Conservation (phyloP, 495 filamentous ascomycete genomes). For the Chaetomidium leptoderma region DNA sequence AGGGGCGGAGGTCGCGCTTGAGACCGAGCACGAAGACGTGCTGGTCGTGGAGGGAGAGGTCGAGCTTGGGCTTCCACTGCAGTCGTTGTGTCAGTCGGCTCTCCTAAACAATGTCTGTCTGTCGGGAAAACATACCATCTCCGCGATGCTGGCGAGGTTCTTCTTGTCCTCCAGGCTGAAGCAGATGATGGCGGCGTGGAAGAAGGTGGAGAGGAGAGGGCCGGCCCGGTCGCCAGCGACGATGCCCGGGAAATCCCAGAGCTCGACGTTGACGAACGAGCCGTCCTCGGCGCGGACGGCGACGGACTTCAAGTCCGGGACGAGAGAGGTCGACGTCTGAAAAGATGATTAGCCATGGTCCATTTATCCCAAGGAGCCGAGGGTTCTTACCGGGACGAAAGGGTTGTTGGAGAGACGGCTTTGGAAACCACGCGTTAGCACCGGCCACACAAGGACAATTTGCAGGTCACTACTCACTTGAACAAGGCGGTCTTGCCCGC, state of each 20-base stretch:
- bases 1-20: slow-evolving; percentile 24
- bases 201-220: slow-evolving; percentile 21
- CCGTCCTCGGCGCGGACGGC: slow-evolving; percentile 8
- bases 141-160: slow-evolving; percentile 12
- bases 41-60: slow-evolving; percentile 21
- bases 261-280: slow-evolving; percentile 20
- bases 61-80: slow-evolving; percentile 31
- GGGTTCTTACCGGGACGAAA: not conserved
- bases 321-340: slow-evolving; percentile 17
- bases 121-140: slow-evolving; percentile 14
- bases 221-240: not conserved
- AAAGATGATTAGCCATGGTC: not conserved
- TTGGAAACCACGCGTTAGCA: slow-evolving; percentile 6
- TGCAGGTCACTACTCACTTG: slow-evolving; percentile 15
- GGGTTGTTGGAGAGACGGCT: slow-evolving; percentile 8
- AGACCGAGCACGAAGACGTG: slow-evolving; percentile 28
- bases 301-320: slow-evolving; percentile 18
- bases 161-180: slow-evolving; percentile 24
- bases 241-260: slow-evolving; percentile 32
- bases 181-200: slow-evolving; percentile 33
- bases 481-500: slow-evolving; percentile 27
- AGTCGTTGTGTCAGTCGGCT: not conserved
- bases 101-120: not conserved
- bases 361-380: not conserved
- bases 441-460: not conserved